A percentile compares a stretch with the other conserved stretches of the same genome.
Evolutionary conservation across 2,329 filamentous ascomycete species (phyloP).

Genomic region (Colletotrichum magnum): DNA sequence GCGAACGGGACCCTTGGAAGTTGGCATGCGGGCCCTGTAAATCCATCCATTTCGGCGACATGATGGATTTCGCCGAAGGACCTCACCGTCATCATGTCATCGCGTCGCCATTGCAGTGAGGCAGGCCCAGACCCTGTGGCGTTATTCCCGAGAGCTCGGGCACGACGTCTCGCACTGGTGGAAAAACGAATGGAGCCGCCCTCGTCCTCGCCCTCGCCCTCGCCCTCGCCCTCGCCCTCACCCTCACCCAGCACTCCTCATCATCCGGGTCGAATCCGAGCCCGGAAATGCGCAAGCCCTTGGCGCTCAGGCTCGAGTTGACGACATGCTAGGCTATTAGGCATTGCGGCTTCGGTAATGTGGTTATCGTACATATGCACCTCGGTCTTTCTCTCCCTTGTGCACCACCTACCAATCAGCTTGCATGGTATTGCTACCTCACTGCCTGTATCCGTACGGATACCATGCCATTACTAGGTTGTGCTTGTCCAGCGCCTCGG

Average conservation of each 20-base stretch:
- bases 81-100: slow-evolving; percentile 18
- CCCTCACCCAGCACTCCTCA: too few species aligned
- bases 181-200: slow-evolving; percentile 7
- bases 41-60: slow-evolving; percentile 11
- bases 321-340: too few species aligned
- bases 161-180: slow-evolving; percentile 23
- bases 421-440: too few species aligned
- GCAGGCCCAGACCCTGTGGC: not conserved
- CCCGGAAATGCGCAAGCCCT: slow-evolving; percentile 18
- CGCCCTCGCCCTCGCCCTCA: too few species aligned
- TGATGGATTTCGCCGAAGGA: slow-evolving; percentile 20
- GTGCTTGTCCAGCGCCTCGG: not conserved
- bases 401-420: not conserved
- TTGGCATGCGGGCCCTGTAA: not conserved
- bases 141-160: slow-evolving; percentile 29
- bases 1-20: not conserved
- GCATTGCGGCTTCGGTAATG: too few species aligned
- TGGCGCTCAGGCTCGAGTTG: too few species aligned
- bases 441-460: too few species aligned
- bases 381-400: slow-evolving; percentile 30
- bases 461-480: too few species aligned
- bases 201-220: too few species aligned
- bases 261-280: not conserved
- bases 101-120: not conserved
- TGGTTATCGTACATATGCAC: slow-evolving; percentile 15